Evolutionary conservation across 192 early-diverging fungal species (phyloP), one percentile per base, ranked within the genome.

Genomic region (Spizellomyces punctatus): DNA sequence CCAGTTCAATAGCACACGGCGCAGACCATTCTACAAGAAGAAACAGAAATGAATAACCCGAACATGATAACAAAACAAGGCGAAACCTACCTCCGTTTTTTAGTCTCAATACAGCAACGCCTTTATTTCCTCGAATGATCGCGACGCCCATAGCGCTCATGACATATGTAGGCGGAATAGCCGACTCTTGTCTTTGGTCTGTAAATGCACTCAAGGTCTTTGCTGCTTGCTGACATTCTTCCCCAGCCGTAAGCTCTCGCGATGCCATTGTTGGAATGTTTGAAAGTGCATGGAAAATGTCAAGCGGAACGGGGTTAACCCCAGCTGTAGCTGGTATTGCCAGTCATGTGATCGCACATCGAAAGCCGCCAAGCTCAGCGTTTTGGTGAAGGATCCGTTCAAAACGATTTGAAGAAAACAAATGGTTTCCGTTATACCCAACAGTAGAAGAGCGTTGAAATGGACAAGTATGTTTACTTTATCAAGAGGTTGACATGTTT

Each of bases 1-100:
- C 71, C 7, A 84, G 72, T 41, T 74, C 73, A 57, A 86, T 84
- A 19, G 82, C 85, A 58, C 85, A 86, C 22, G 85, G 85, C 47
- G 85, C 85, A 46, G 79, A 81, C 85, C 85, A 86, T 58, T 86
- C 85, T 83, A 64, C n/a, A 45, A 10, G 44, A 14, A 2, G 52
- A 43, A 57, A 66, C 62, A 56, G 43, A 46, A 62, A 59, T 7
- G 5, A 6, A 2, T 17, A 57, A 49, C 9, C 52, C 69, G 60
- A 59, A 47, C 7, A 56, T 27, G 17, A 22, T 57, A 19, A 5
- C 12, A 44, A 10, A 48, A 21, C 19, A 72, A 57, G 10, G 5
- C 14, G 45, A 66, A 43, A 60, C 67, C 5, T 43, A 84, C 84
- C 84, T 77, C 85, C 85, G 12, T 72, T 60, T 60, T 82, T 81